Evolutionary conservation across 306 rosid species (phyloP).

Genomic region (Notholithocarpus densiflorus): DNA sequence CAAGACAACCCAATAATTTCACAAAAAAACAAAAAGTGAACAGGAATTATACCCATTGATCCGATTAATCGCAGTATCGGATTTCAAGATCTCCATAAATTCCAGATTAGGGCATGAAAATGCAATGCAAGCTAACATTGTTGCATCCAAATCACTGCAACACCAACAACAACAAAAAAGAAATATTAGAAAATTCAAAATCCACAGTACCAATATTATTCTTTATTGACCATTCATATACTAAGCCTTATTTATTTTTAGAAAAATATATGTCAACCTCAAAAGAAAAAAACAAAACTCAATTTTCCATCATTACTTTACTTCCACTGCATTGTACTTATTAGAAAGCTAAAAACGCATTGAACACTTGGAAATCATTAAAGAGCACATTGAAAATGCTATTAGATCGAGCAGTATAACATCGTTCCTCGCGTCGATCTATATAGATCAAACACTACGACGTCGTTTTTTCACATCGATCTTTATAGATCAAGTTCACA

Average conservation of each 20-base stretch:
- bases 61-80: constrained; percentile 55
- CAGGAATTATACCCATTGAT: constrained; percentile 67
- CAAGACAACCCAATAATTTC: neutral
- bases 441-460: constrained; percentile 9
- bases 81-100: constrained; percentile 58
- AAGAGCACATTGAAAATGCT: neutral
- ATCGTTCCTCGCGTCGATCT: neutral
- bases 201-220: neutral
- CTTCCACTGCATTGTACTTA: too few species aligned
- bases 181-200: constrained; percentile 1
- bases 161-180: neutral
- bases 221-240: neutral
- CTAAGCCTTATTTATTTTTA: too few species aligned
- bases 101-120: constrained; percentile 93
- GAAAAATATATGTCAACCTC: too few species aligned
- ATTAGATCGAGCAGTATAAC: constrained; percentile 4
- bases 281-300: too few species aligned
- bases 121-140: constrained; percentile 90
- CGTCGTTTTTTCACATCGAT: neutral
- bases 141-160: constrained; percentile 86
- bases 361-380: neutral
- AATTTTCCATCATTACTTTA: too few species aligned
- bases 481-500: constrained; percentile 23
- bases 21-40: neutral
- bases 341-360: neutral